Base-by-base conservation (phyloP, 441 rosid genomes). In the Arabidopsis hybrid region DNA sequence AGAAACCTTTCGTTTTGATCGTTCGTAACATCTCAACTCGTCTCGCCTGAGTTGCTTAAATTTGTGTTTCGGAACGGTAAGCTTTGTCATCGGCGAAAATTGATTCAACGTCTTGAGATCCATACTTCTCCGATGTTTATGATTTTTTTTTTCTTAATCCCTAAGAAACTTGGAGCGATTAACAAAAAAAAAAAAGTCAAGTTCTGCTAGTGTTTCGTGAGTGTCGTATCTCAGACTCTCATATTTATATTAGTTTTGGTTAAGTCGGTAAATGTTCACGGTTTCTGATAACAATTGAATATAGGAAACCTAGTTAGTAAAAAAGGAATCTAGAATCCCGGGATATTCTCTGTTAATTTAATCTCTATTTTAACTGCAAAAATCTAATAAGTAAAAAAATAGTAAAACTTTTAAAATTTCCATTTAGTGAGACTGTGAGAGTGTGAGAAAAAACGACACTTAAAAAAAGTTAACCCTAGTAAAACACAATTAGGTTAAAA, bases 41-140 rank as follows among this genome's bases (percentile, higher is more conserved):
- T 45, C 12, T 56, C 14, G 55, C 13, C 14, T 29, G 0, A 8
- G 35, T 43, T 21, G 5, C 21, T 2, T 8, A 8, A 56, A 34
- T 34, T 5, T n/a, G 21, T 56, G 40, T 56, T 58, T 18, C 5
- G 13, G 6, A 56, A 57, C 53, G 9, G 3, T 17, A 38, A 7
- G 8, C 34, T 16, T 45, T 45, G 8, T 47, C 8, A 43, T n/a
- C 14, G 58, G 66, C 26, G 39, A 2, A n/a, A 38, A 35, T 49
- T n/a, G 29, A 4, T 9, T 59, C 0, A 69, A 0, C 11, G 61
- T 5, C 9, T 57, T 34, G 2, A 38, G 6, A 13, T 18, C 36
- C 58, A 58, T 69, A 6, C 68, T 58, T 58, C 8, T 36, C 18
- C 26, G 21, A n/a, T n/a, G n/a, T n/a, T n/a, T n/a, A n/a, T n/a